These are phyloP conservation scores for Saussurea involucrata DNA, from an alignment of 129 eudicot species.

Conservation along the genomic window DNA sequence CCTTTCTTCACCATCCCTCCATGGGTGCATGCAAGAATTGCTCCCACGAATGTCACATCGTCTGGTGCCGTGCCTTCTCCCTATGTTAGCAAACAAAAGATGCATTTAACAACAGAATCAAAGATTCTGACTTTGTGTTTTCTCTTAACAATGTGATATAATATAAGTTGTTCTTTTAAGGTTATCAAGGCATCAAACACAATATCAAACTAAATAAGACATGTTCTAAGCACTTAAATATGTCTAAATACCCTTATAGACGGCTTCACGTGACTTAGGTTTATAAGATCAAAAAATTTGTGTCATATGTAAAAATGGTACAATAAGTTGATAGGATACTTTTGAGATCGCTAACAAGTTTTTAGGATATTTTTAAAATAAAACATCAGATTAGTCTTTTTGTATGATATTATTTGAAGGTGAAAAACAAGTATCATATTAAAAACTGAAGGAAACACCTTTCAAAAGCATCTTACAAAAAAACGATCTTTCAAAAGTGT, in stretches of 20 bases:
- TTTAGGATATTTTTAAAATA: neutral
- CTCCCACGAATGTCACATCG: slow-evolving; percentile 67
- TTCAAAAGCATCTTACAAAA: neutral
- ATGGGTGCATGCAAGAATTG: slow-evolving; percentile 70
- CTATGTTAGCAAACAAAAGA: slow-evolving; percentile 29
- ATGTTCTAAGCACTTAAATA: neutral
- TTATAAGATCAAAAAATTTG: neutral
- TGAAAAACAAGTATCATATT: neutral
- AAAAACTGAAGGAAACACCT: neutral
- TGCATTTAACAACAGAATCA: neutral
- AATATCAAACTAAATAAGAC: neutral
- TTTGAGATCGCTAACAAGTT: neutral
- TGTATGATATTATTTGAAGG: neutral
- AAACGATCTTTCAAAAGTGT: neutral
- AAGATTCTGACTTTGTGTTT: neutral
- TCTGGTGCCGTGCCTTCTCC: slow-evolving; percentile 47
- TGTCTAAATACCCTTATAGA: neutral
- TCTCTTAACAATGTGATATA: neutral
- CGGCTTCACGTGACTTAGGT: neutral
- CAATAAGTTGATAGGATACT: neutral
- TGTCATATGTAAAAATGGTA: neutral
- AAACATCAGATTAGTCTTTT: neutral
- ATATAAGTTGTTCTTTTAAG: neutral
- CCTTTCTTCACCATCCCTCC: slow-evolving; percentile 66
- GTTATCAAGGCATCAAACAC: neutral